Percentiles rank a stretch among this genome's conserved stretches.
These are phyloP conservation scores for Lichtheimia corymbifera DNA, from an alignment of 371 early-diverging fungal species.

Conservation along the genomic window DNA sequence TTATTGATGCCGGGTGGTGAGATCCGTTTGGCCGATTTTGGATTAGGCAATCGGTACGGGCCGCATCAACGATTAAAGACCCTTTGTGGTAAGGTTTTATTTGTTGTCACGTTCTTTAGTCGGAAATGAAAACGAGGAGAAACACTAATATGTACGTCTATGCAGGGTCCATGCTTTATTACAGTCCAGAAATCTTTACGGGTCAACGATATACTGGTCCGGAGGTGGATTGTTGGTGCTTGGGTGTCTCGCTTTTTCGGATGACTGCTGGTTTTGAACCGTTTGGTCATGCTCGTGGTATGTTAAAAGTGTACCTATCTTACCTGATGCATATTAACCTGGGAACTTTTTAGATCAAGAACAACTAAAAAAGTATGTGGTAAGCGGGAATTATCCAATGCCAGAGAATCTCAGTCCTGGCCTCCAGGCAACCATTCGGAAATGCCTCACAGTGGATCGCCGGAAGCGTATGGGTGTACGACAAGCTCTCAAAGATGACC, in stretches of 20 bases:
- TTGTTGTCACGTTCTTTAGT: neutral
- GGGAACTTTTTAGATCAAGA: slow-evolving; percentile 9
- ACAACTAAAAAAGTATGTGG: slow-evolving; percentile 69
- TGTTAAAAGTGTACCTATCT: slow-evolving; percentile 1
- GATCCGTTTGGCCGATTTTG: slow-evolving; percentile 80
- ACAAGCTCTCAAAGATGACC: slow-evolving; percentile 51
- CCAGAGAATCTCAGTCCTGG: slow-evolving; percentile 46
- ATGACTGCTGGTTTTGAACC: slow-evolving; percentile 91
- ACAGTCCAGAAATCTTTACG: slow-evolving; percentile 67
- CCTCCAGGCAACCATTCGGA: slow-evolving; percentile 50
- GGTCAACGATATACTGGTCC: slow-evolving; percentile 63
- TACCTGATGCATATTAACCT: neutral
- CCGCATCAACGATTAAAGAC: slow-evolving; percentile 69
- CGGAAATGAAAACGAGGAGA: neutral
- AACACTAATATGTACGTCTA: slow-evolving; percentile 19
- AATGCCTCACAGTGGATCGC: slow-evolving; percentile 51
- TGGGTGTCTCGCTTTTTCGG: slow-evolving; percentile 90
- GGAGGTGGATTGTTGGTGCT: slow-evolving; percentile 73
- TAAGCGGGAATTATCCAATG: slow-evolving; percentile 55
- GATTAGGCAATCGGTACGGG: slow-evolving; percentile 70
- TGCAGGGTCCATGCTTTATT: slow-evolving; percentile 56
- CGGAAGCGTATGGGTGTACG: slow-evolving; percentile 46
- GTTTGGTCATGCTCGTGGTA: slow-evolving; percentile 68
- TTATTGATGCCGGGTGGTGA: slow-evolving; percentile 48
- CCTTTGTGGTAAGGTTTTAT: slow-evolving; percentile 62